phyloP scores from a whole-genome alignment of 2,329 filamentous ascomycete genomes.

The Truncatella angustata region DNA sequence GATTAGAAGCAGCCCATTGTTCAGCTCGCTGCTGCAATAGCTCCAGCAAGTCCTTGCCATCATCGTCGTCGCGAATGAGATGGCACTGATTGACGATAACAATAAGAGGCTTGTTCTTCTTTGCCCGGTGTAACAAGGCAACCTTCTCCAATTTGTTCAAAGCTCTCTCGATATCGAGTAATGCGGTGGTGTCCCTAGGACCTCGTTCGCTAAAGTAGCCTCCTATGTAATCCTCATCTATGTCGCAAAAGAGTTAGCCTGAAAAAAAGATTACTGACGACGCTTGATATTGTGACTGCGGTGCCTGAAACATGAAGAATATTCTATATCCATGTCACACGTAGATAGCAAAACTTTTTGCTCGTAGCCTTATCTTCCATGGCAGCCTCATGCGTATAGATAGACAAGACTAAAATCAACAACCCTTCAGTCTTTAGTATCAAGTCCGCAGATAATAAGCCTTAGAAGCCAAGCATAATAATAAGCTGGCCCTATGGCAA shows the following conservation, averaged over 20 bases:
- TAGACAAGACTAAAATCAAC: too few relatives aligned
- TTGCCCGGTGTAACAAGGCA: conserved; percentile 67
- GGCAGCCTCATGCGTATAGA: too few relatives aligned
- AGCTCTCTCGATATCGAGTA: conserved; percentile 93
- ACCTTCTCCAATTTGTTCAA: conserved; percentile 99
- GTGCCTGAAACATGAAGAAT: too few relatives aligned
- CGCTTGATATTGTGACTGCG: not conserved
- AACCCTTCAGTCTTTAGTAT: too few relatives aligned
- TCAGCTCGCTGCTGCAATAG: conserved; percentile 94
- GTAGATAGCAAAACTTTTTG: too few relatives aligned
- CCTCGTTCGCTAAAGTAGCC: conserved; percentile 93
- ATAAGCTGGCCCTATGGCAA: too few relatives aligned
- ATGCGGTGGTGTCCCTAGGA: conserved; percentile 84
- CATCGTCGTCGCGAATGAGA: conserved; percentile 84
- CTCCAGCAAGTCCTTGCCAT: conserved; percentile 90
- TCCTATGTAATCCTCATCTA: conserved; percentile 96
- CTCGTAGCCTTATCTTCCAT: too few relatives aligned
- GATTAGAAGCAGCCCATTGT: conserved; percentile 88
- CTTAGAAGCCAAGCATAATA: too few relatives aligned
- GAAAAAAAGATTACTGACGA: not conserved
- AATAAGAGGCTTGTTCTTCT: conserved; percentile 69
- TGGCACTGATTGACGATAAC: conserved; percentile 94
- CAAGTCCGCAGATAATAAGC: too few relatives aligned
- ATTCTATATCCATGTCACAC: too few relatives aligned
- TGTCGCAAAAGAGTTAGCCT: too few relatives aligned